Percentiles rank a stretch among this genome's conserved stretches.
These are phyloP conservation scores for Lentinula raphanica DNA, from an alignment of 768 basidiomycete genomes.

Conservation along the genomic window DNA sequence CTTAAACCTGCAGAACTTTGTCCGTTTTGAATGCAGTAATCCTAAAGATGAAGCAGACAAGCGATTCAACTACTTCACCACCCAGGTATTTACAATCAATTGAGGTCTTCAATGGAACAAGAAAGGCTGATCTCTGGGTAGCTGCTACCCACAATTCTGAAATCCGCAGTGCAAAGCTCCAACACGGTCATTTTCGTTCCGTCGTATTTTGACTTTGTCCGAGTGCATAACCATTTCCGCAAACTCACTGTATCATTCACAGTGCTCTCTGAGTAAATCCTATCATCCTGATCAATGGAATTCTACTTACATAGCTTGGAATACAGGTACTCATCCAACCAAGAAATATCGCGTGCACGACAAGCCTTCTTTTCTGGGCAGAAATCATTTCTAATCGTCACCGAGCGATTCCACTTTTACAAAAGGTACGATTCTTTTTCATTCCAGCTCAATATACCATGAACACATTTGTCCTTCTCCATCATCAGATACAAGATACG, in stretches of 20 bases:
- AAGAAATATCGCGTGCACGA: slow-evolving; percentile 90
- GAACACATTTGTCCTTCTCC: too few species aligned
- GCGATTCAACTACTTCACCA: slow-evolving; percentile 83
- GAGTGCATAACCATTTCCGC: slow-evolving; percentile 81
- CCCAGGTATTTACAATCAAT: slow-evolving; percentile 47
- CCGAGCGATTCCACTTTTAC: slow-evolving; percentile 99
- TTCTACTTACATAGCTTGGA: slow-evolving; percentile 5
- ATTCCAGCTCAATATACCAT: too few species aligned
- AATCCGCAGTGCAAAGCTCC: slow-evolving; percentile 89
- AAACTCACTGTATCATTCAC: slow-evolving; percentile 69
- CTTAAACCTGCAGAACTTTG: slow-evolving; percentile 49
- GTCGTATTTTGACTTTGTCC: slow-evolving; percentile 94
- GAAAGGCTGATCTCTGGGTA: slow-evolving; percentile 23
- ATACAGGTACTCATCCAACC: slow-evolving; percentile 81
- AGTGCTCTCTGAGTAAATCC: slow-evolving; percentile 81
- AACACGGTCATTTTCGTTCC: slow-evolving; percentile 89
- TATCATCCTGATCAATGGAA: not conserved
- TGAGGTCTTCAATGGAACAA: not conserved
- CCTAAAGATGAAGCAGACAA: slow-evolving; percentile 80
- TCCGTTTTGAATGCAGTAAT: slow-evolving; percentile 65
- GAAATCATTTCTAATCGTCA: slow-evolving; percentile 82
- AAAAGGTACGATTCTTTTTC: slow-evolving; percentile 48
- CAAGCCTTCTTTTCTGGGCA: slow-evolving; percentile 89
- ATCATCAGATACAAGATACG: slow-evolving; percentile 77
- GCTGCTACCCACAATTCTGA: slow-evolving; percentile 77